Evolutionary conservation across 164 flowering plant species (phyloP).

Genomic region (Echeveria elegans): DNA sequence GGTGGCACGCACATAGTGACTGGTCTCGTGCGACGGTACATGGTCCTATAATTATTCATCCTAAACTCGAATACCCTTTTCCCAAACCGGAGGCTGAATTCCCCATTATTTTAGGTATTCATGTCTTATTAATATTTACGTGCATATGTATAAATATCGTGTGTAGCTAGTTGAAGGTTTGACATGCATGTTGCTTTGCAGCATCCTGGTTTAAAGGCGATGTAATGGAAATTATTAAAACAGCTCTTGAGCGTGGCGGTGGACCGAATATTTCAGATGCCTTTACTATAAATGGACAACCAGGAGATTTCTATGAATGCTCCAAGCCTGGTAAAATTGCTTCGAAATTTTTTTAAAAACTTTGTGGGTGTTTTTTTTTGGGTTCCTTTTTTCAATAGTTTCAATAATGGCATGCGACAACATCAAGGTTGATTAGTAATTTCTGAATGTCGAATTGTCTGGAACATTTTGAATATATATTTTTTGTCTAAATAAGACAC

Average conservation of each 20-base stretch:
- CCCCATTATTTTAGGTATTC: background rate
- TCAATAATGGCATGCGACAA: too few relatives aligned
- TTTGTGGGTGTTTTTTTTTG: background rate
- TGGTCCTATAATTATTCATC: background rate
- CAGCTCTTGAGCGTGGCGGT: background rate
- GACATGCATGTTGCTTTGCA: background rate
- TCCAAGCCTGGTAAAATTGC: constrained; percentile 4
- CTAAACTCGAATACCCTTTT: background rate
- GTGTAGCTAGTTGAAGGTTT: too few relatives aligned
- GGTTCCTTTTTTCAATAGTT: background rate
- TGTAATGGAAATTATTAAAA: background rate
- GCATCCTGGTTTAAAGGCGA: constrained; percentile 8
- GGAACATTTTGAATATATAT: too few relatives aligned
- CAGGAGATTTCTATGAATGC: constrained; percentile 6
- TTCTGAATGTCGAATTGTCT: too few relatives aligned
- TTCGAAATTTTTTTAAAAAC: too few relatives aligned
- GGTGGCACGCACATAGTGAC: constrained; percentile 5
- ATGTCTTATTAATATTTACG: background rate
- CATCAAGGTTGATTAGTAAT: too few relatives aligned
- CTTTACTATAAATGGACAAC: constrained; percentile 6
- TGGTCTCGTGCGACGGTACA: constrained; percentile 1
- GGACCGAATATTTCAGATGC: constrained; percentile 6
- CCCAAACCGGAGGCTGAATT: background rate
- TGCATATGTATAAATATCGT: background rate
- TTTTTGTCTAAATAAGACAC: too few relatives aligned